Evolutionary conservation across 1,284 basidiomycete genomes (phyloP), one percentile per base, ranked within the genome.

Genomic region (Kwoniella shivajii): DNA sequence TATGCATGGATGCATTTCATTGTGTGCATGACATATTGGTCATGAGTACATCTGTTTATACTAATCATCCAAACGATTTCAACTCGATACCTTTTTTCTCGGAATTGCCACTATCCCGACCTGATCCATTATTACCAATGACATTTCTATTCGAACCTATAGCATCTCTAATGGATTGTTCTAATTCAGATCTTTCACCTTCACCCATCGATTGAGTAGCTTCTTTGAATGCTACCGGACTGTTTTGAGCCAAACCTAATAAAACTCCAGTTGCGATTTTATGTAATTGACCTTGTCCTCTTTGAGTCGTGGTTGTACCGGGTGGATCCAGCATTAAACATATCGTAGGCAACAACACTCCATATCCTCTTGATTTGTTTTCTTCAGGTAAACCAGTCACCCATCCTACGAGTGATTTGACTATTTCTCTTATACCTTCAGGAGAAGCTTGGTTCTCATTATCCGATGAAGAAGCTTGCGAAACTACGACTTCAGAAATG

Each of bases 191-290:
- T 53, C 85, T 79, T 16, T 83, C 82, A 0, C 82, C 76, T 7
- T 81, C 75, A 16, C 88, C 85, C 47, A 98, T 81, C 34, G 84
- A 85, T 2, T 80, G 82, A 3, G 90, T 88, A 2, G 89, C 92
- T 47, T 92, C 89, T 73, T 91, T 93, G 84, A 98, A 97, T 16
- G 88, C 84, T 3, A 79, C 74, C 0, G 93, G 89, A 2, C 87
- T 84, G 0, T 82, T 78, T 0, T 88, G 84, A 0, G 93, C 94
- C 47, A 92, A 85, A 2, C 82, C 78, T 18, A 98, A 80, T 4
- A 97, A 76, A 53, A 93, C 89, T 9, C 82, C 74, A n/a, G 91
- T 83, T 2, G 85, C 86, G 54, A 86, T 84, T 0, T 81, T 72
- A 59, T 88, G 86, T 18, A 88, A 67, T 1, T 82, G 75, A 0